Conservation (phyloP, 2,329 filamentous ascomycete species). For the Neofusicoccum sp. region DNA sequence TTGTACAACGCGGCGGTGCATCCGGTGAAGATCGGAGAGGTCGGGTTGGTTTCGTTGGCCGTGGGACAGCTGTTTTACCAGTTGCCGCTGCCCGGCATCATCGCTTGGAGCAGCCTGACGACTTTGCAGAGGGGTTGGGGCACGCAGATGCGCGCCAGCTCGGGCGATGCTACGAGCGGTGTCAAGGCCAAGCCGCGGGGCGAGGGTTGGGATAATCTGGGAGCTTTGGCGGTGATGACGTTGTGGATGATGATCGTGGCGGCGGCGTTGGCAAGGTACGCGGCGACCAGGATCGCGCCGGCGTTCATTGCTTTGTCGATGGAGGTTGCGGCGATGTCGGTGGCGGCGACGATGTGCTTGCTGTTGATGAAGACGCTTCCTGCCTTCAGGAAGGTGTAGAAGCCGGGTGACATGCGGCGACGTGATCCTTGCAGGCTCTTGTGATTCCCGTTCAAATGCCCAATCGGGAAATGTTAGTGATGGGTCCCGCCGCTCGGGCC, state of each 20-base stretch:
- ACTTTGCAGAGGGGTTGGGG: constrained; percentile 37
- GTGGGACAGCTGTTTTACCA: constrained; percentile 35
- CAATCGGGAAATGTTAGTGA: no score
- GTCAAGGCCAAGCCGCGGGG: background rate
- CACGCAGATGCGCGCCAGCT: constrained; percentile 34
- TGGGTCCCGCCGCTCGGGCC: no score
- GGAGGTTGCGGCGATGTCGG: background rate
- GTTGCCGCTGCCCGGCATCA: constrained; percentile 35
- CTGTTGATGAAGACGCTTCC: background rate
- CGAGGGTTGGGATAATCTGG: background rate
- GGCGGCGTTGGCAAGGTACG: background rate
- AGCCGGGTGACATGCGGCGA: no score
- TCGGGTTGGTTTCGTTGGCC: constrained; percentile 19
- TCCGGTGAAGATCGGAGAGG: constrained; percentile 21
- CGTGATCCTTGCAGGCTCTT: no score
- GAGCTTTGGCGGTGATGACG: background rate
- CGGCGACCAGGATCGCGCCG: background rate
- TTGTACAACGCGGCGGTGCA: constrained; percentile 28
- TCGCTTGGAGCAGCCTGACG: constrained; percentile 36
- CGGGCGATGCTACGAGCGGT: no score
- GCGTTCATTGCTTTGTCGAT: background rate
- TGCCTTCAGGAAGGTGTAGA: no score
- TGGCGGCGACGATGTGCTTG: background rate
- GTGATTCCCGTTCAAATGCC: no score
- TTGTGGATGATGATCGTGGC: background rate